These are phyloP conservation scores for Capsicum chinense DNA, from an alignment of 257 asterid species.

Conservation along the genomic window DNA sequence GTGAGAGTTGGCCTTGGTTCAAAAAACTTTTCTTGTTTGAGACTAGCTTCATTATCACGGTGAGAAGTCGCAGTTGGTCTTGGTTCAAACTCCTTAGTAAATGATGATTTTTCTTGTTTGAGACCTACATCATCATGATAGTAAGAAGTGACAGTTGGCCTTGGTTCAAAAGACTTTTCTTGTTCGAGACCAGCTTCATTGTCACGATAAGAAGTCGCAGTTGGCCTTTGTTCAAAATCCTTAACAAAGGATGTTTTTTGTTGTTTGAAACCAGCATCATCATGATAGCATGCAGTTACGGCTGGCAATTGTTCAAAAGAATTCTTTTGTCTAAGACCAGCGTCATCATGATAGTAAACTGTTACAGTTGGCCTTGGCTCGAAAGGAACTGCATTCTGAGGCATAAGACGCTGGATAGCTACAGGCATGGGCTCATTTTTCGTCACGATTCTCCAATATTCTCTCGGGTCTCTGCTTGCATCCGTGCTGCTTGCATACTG, in stretches of 20 bases:
- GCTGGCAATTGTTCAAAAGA: too few relatives aligned
- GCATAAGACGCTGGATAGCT: not conserved
- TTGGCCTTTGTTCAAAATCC: not conserved
- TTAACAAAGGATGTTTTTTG: not conserved
- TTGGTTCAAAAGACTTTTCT: not conserved
- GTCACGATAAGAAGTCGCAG: not conserved
- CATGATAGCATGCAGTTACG: too few relatives aligned
- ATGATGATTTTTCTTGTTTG: not conserved
- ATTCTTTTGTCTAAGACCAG: too few relatives aligned
- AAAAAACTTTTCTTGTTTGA: not conserved
- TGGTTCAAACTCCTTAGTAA: not conserved
- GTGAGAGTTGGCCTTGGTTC: not conserved
- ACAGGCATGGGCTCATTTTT: constrained; percentile 15
- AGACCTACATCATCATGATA: not conserved
- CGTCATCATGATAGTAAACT: too few relatives aligned
- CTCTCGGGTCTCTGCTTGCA: not conserved
- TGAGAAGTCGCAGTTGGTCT: not conserved
- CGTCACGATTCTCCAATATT: not conserved
- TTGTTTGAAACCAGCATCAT: too few relatives aligned
- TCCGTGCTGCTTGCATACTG: not conserved
- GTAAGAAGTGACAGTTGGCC: not conserved
- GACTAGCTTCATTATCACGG: not conserved
- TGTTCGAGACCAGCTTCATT: not conserved
- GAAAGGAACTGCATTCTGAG: not conserved
- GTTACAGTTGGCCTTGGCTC: not conserved